Percentiles rank a stretch among this genome's conserved stretches.
Evolutionary conservation across 2,329 filamentous ascomycete species (phyloP).

Genomic region (Arthrobotrys conoides): DNA sequence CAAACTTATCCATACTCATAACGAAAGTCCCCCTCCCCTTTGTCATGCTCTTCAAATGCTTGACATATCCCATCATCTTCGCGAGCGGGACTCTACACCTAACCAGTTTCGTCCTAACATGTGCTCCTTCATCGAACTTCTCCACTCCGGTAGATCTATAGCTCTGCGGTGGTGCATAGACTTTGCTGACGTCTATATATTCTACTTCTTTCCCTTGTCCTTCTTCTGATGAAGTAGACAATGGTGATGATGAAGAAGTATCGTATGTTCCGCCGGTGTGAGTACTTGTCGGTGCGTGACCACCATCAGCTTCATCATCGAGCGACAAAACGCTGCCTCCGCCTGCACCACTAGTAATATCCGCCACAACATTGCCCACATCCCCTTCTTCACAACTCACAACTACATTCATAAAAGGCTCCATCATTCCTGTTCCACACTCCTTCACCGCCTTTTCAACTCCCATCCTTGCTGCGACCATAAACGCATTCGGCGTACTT

Average conservation of each 20-base stretch:
- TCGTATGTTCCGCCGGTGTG: constrained; percentile 39
- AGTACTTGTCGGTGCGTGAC: constrained; percentile 62
- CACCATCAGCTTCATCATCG: constrained; percentile 66
- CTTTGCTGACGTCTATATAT: constrained; percentile 77
- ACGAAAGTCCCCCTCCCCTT: constrained; percentile 84
- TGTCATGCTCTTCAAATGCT: constrained; percentile 88
- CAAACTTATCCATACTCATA: constrained; percentile 80
- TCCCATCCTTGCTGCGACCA: constrained; percentile 77
- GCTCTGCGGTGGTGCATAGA: constrained; percentile 77
- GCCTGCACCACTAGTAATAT: constrained; percentile 78
- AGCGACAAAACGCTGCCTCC: constrained; percentile 82
- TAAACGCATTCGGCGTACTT: constrained; percentile 77
- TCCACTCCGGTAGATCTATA: constrained; percentile 69
- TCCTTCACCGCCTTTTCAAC: constrained; percentile 78
- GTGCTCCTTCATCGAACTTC: constrained; percentile 69
- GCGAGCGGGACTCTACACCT: constrained; percentile 90
- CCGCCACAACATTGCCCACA: constrained; percentile 85
- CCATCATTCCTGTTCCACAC: constrained; percentile 78
- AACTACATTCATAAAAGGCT: constrained; percentile 91
- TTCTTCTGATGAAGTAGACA: background rate
- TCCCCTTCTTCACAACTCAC: constrained; percentile 87
- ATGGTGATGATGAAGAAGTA: constrained; percentile 50
- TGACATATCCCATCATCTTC: constrained; percentile 96
- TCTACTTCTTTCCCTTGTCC: constrained; percentile 35
- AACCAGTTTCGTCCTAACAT: constrained; percentile 74